These are phyloP conservation scores for Diaporthe sp. DNA, from an alignment of 2,329 filamentous ascomycete genomes.

Conservation along the genomic window DNA sequence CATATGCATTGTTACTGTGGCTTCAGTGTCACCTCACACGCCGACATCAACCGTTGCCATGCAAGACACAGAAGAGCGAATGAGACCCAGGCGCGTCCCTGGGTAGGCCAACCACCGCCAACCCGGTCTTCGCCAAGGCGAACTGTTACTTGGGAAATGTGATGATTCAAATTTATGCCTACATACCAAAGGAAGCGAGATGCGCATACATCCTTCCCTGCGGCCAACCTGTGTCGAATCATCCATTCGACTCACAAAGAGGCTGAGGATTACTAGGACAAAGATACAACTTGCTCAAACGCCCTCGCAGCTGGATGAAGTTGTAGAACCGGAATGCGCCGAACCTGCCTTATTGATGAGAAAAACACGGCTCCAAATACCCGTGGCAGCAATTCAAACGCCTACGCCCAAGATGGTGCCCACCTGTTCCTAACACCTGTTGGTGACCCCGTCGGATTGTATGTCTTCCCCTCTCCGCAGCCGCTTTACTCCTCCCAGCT, in stretches of 20 bases:
- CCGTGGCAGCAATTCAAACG: conserved; percentile 24
- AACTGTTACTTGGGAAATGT: background rate
- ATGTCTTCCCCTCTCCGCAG: background rate
- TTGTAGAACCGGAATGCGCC: conserved; percentile 29
- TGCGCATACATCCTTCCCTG: background rate
- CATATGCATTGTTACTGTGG: background rate
- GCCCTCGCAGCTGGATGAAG: conserved; percentile 14
- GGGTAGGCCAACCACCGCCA: background rate
- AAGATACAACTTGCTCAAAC: background rate
- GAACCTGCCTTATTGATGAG: conserved; percentile 10
- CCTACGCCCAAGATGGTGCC: conserved; percentile 25
- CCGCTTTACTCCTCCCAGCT: conserved; percentile 89
- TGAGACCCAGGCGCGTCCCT: background rate
- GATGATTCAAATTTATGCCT: conserved; percentile 12
- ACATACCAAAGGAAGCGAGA: background rate
- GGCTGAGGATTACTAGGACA: background rate
- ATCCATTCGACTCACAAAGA: background rate
- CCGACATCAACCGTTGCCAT: conserved; percentile 7
- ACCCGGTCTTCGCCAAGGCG: background rate
- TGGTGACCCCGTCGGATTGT: conserved; percentile 11
- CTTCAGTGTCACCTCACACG: background rate
- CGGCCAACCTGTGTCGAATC: background rate
- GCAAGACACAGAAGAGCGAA: too few species aligned
- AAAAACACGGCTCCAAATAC: conserved; percentile 3
- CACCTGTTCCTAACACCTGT: background rate